Evolutionary conservation across 2,329 filamentous ascomycete genomes (phyloP).

Genomic region (Exutisphaerella laricina): DNA sequence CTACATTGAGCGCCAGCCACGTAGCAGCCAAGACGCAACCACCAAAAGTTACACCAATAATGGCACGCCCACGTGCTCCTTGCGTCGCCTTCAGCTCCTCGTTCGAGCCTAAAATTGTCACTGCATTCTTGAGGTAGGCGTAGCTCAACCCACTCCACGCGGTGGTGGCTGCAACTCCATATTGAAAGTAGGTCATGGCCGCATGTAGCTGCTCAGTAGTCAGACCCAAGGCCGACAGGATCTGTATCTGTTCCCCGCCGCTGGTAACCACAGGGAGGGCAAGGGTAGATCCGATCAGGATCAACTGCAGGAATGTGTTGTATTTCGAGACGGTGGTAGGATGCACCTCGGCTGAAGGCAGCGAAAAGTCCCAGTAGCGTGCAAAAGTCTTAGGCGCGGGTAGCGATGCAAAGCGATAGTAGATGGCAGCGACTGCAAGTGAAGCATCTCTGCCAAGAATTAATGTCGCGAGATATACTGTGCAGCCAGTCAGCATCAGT

Average conservation of each 20-base stretch:
- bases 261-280: constrained; percentile 63
- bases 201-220: constrained; percentile 30
- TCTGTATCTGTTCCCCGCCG: constrained; percentile 20
- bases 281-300: constrained; percentile 78
- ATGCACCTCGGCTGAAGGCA: constrained; percentile 78
- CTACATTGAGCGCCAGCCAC: constrained; percentile 24
- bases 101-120: constrained; percentile 66
- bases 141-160: constrained; percentile 94
- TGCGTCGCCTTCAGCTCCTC: constrained; percentile 45
- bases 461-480: constrained; percentile 80
- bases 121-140: constrained; percentile 81
- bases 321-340: constrained; percentile 79
- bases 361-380: constrained; percentile 94
- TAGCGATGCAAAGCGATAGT: constrained; percentile 92
- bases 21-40: constrained; percentile 39
- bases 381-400: constrained; percentile 88
- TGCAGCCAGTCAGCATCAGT: constrained; percentile 13
- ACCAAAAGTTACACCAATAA: constrained; percentile 45
- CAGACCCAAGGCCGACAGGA: constrained; percentile 22
- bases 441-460: constrained; percentile 85
- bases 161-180: constrained; percentile 80
- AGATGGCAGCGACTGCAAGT: constrained; percentile 79
- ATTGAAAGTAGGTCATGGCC: constrained; percentile 50
- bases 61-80: constrained; percentile 43
- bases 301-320: constrained; percentile 88